Evolutionary conservation across 2,329 filamentous ascomycete genomes (phyloP), one percentile per base, ranked within the genome.

Genomic region (Trichoderma asperellum): DNA sequence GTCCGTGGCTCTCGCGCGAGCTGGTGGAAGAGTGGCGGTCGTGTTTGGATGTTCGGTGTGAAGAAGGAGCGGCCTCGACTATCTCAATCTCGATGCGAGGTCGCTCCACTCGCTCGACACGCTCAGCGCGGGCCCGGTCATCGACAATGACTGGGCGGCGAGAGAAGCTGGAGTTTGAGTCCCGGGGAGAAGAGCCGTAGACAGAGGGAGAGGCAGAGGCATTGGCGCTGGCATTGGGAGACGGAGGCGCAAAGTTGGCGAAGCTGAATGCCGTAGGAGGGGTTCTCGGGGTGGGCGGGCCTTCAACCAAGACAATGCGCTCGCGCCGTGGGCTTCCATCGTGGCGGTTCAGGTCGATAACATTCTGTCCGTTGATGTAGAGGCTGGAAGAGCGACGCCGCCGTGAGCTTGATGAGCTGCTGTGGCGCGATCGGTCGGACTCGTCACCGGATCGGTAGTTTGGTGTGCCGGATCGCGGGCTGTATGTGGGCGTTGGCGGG

Each of bases 271-370:
- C 74, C 71, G 80, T 82, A n/a, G 84, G 83, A 32, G 84, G 82
- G 34, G 83, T 83, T 68, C 81, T 79, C 43, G 83, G 81, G 10
- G 81, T 82, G 14, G 83, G 80, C 3, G 83, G 82, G 71, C 78
- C 78, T 70, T 85, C 81, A 63, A 83, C 79, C 68, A 86, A 78
- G 67, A 83, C 73, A 65, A 82, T 78, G 68, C 83, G 81, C 71
- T 86, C 83, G 61, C 78, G 78, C 69, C 77, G 78, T 55, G 79
- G 71, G 47, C 69, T 57, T 58, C 63, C 71, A 65, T 77, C 74
- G 47, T 76, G 76, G 69, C 76, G 77, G 72, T 77, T 75, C 67
- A 78, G 63, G 62, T 81, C 78, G 57, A 80, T 64, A 2, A 80
- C 73, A 72, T 76, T 80, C 34, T 78, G 75, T 64, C 77, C 81